Base-by-base conservation (phyloP, 2,329 filamentous ascomycete genomes). In the Cytospora piceae region DNA sequence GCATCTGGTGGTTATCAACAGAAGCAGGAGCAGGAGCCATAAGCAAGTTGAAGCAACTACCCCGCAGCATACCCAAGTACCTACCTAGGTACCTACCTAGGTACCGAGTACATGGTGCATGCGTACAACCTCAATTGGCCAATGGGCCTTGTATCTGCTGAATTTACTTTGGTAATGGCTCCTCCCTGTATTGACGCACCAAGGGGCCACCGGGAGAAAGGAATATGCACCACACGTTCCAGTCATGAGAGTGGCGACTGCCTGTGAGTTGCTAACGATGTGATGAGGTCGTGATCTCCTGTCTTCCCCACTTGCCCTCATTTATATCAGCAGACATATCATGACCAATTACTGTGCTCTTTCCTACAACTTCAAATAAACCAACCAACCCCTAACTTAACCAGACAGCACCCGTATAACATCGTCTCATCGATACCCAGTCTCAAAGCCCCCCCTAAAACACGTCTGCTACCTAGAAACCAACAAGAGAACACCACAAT, bases 221-320 rank as follows among this genome's bases (percentile, higher is more conserved):
- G 24, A 29, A 32, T 17, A 20, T 22, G 9, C 12, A 42, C 2
- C 5, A 29, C 20, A 7, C 39, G 15, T 5, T 46, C 11, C 11
- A 12, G n/a, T 49, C n/a, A 49, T 49, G n/a, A 49, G 46, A 8
- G 61, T 57, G 42, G 53, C 61, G 42, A 56, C 17, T 27, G 22
- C 31, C n/a, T 42, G 29, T 14, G 53, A 27, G n/a, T n/a, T 56
- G 37, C 60, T 37, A 62, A 14, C 27, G n/a, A 52, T 51, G 60
- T 54, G 60, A 56, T 62, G 60, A 55, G 52, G 51, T 62, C 60
- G 52, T 56, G 52, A 55, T 62, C 52, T 29, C 20, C 60, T 37
- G 22, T 31, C 20, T 11, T 1, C 27, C 15, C 12, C 20, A 9
- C 59, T 42, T n/a, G 17, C 27, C 32, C 37, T 62, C 52, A 17